Evolutionary conservation across 2,329 filamentous ascomycete species (phyloP).

Genomic region (Elsinoe arachidis): DNA sequence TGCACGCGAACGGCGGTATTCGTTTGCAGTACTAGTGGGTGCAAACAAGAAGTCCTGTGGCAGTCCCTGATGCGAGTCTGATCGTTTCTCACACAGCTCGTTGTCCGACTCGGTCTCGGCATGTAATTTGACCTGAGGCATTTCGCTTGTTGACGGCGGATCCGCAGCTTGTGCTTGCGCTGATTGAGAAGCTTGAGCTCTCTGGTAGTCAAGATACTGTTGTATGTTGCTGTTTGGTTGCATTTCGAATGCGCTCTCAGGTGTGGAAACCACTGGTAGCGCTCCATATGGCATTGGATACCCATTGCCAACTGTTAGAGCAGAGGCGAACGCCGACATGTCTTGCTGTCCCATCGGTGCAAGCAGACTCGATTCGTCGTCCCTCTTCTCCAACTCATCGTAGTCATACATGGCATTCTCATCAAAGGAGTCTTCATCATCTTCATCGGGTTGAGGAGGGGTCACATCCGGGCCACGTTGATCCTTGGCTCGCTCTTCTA

Average conservation of each 20-base stretch:
- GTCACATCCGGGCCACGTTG: slow-evolving; percentile 31
- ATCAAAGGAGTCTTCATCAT: slow-evolving; percentile 31
- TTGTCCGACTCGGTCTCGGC: slow-evolving; percentile 9
- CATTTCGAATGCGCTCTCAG: neutral
- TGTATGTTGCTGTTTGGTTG: slow-evolving; percentile 13
- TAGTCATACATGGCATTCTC: slow-evolving; percentile 37
- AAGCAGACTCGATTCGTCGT: slow-evolving; percentile 19
- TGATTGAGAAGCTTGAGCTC: neutral
- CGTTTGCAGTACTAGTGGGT: neutral
- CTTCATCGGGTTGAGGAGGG: slow-evolving; percentile 17
- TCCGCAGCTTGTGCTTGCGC: neutral
- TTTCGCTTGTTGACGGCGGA: neutral
- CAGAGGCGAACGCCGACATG: slow-evolving; percentile 4
- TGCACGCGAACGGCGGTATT: neutral
- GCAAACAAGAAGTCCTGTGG: slow-evolving; percentile 11
- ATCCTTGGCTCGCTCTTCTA: slow-evolving; percentile 65
- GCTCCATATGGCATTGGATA: neutral
- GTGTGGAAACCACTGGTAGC: neutral
- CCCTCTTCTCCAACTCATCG: slow-evolving; percentile 35
- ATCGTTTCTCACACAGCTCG: slow-evolving; percentile 3
- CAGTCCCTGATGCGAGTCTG: slow-evolving; percentile 15
- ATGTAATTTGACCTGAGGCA: neutral
- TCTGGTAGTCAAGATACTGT: neutral
- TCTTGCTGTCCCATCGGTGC: slow-evolving; percentile 15
- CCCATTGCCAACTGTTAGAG: neutral